Base-by-base conservation (phyloP, 805 yeast genomes). In the Kregervanrija delftensis region DNA sequence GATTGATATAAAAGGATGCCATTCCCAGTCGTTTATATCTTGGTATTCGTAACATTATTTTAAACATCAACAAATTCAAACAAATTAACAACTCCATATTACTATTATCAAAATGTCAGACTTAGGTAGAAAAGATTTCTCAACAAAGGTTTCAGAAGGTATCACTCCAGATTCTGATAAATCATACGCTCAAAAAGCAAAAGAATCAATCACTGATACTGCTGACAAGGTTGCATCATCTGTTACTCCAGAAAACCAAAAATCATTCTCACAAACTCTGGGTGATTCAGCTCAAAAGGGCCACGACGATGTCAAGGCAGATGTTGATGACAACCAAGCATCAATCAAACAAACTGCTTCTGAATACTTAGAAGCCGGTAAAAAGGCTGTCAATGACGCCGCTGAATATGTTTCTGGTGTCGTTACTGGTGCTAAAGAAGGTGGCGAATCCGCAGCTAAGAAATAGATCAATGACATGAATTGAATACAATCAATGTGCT, bases 101-200 rank as follows among this genome's bases (percentile, higher is more conserved):
- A 39, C 12, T 32, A 30, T 14, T 11, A 35, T 28, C 30, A 47
- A 31, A 39, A 60, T 59, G 65, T 57, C 64, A 31, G 63, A 59
- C 48, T 42, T 54, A 41, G 63, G 86, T 58, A 85, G 96, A 83
- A 89, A 88, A 71, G 69, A 74, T 63, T 73, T 88, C 59, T 54
- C 81, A 53, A 83, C 82, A 63, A 85, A 86, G 69, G 68, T 75
- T 53, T 43, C 74, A 46, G 96, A 88, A 74, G 60, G 75, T 37
- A 47, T 84, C 39, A 85, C 76, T 53, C 96, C 96, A 56, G 83
- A 86, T 51, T 69, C 78, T 46, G 74, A 85, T 65, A 88, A 88
- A 72, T 53, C 80, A 35, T 67, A 70, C 57, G 66, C 68, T 40
- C 83, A 87, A 63, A 71, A 83, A 68, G 83, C 81, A 54, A 83